Evolutionary conservation across 169 alveolate species (phyloP).

Genomic region (Plasmodium malariae): DNA sequence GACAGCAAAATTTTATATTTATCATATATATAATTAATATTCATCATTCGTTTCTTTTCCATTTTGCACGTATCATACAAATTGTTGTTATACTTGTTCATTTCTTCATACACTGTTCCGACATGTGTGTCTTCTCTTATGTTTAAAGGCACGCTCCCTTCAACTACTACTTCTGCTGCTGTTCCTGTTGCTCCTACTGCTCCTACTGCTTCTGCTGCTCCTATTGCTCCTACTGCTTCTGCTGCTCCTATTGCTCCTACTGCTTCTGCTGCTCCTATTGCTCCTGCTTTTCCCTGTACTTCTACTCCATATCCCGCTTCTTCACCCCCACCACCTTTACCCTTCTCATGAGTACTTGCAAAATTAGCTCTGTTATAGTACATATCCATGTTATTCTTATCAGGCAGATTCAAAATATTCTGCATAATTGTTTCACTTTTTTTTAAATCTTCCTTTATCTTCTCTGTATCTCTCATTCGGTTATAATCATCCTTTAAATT

Average conservation of each 20-base stretch:
- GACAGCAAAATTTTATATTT: conserved; percentile 57
- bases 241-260: not conserved
- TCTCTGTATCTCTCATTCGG: not conserved
- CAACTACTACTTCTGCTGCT: not conserved
- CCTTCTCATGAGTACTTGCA: not conserved
- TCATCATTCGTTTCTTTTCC: conserved; percentile 11
- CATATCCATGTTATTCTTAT: not conserved
- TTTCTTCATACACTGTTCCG: not conserved
- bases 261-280: not conserved
- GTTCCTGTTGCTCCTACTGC: not conserved
- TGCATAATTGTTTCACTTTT: conserved; percentile 24
- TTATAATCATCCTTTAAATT: not conserved
- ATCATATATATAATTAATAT: conserved; percentile 37
- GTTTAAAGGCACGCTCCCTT: not conserved
- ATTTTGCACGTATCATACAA: not conserved
- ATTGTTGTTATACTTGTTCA: conserved; percentile 8
- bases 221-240: not conserved
- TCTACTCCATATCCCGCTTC: not conserved
- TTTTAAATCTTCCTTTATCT: not conserved
- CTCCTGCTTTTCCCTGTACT: not conserved
- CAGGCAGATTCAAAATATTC: not conserved
- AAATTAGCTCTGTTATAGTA: conserved; percentile 25
- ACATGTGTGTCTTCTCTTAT: not conserved
- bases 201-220: too few species aligned
- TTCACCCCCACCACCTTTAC: not conserved